phyloP scores from a whole-genome alignment of 495 filamentous ascomycete genomes.

The Aspergillus baeticus region DNA sequence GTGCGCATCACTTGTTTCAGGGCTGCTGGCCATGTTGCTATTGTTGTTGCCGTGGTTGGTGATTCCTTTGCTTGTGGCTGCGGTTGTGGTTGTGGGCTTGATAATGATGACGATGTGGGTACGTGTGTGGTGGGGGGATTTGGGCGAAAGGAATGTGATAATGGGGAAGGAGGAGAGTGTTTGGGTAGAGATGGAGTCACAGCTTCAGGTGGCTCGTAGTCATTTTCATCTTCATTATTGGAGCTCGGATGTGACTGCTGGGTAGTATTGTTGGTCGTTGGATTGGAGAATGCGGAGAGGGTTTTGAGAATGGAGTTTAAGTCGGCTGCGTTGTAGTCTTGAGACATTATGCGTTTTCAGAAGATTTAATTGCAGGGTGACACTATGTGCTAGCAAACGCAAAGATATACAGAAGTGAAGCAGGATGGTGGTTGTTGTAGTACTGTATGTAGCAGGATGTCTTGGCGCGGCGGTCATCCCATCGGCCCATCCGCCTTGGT shows the following conservation, averaged over 20 bases:
- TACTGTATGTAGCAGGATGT: neutral
- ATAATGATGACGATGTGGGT: neutral
- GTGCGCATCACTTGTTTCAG: constrained; percentile 61
- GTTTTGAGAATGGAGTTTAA: constrained; percentile 55
- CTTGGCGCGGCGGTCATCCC: constrained; percentile 9
- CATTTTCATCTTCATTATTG: constrained; percentile 21
- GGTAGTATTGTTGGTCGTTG: constrained; percentile 6
- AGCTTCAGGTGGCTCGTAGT: constrained; percentile 28
- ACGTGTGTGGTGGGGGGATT: constrained; percentile 7
- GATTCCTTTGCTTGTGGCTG: constrained; percentile 15
- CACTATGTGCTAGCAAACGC: neutral
- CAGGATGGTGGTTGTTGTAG: neutral
- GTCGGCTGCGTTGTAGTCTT: constrained; percentile 42
- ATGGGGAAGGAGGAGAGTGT: neutral
- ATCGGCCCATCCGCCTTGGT: constrained; percentile 8
- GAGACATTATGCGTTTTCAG: constrained; percentile 29
- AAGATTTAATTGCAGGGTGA: neutral
- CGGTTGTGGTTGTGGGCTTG: constrained; percentile 28
- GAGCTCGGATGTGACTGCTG: constrained; percentile 12
- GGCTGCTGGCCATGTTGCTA: constrained; percentile 64
- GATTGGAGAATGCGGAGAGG: constrained; percentile 42
- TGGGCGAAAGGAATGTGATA: constrained; percentile 14
- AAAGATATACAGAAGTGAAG: neutral
- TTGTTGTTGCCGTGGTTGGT: constrained; percentile 57
- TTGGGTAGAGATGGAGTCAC: neutral